These are phyloP conservation scores for Globisporangium cederbergense DNA, from an alignment of 352 stramenopile species.

Conservation along the genomic window DNA sequence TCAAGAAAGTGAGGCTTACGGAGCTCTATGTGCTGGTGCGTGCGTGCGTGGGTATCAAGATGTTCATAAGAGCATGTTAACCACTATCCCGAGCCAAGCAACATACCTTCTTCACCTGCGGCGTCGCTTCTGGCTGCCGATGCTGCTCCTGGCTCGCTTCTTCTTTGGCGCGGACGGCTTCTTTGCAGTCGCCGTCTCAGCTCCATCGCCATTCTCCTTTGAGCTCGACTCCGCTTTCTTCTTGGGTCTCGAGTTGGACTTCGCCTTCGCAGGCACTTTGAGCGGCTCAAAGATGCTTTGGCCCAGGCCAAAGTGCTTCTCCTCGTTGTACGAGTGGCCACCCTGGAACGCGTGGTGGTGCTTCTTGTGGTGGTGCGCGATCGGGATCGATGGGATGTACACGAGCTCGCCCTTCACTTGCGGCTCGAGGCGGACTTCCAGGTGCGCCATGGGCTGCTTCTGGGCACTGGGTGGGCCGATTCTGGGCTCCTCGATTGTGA, in stretches of 20 bases:
- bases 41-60: neutral
- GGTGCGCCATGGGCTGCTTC: constrained; percentile 13
- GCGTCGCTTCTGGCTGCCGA: constrained; percentile 45
- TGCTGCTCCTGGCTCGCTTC: constrained; percentile 26
- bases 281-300: constrained; percentile 74
- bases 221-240: constrained; percentile 21
- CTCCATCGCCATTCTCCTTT: neutral
- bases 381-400: constrained; percentile 58
- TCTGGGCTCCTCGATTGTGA: constrained; percentile 23
- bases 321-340: constrained; percentile 48
- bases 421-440: constrained; percentile 4
- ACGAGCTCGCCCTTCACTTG: constrained; percentile 26
- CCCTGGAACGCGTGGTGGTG: constrained; percentile 39
- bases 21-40: neutral
- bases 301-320: constrained; percentile 65
- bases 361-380: constrained; percentile 48
- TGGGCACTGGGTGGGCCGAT: constrained; percentile 10
- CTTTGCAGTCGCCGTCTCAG: constrained; percentile 5
- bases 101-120: constrained; percentile 22
- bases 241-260: constrained; percentile 26
- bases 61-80: neutral
- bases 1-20: neutral
- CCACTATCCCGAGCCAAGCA: neutral
- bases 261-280: constrained; percentile 42
- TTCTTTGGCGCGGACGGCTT: constrained; percentile 13